phyloP scores from a whole-genome alignment of 352 stramenopile genomes.

The Phytophthora meadii region DNA sequence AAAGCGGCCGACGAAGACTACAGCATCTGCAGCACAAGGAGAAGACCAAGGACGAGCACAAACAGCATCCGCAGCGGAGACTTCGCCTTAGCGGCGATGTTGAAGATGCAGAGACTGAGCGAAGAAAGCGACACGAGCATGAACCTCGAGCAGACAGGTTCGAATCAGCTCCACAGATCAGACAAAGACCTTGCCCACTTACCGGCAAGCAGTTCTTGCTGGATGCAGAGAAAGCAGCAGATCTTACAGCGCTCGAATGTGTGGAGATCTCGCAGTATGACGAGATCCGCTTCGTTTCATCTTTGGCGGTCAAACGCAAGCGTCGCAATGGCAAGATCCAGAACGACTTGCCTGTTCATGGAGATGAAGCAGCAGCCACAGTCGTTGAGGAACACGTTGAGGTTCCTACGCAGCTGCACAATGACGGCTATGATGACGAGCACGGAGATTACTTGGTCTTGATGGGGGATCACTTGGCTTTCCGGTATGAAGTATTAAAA shows the following conservation, averaged over 20 bases:
- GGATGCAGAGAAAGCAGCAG: constrained; percentile 21
- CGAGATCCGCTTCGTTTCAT: constrained; percentile 62
- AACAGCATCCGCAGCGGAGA: constrained; percentile 12
- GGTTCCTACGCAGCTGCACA: constrained; percentile 57
- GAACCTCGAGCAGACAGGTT: constrained; percentile 8
- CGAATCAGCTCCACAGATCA: constrained; percentile 8
- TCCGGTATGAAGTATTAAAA: constrained; percentile 95
- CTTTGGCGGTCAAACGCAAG: constrained; percentile 38
- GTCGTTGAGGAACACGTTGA: constrained; percentile 19
- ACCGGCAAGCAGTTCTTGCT: constrained; percentile 40
- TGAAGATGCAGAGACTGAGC: constrained; percentile 17
- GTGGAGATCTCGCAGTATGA: constrained; percentile 59
- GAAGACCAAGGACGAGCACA: constrained; percentile 26
- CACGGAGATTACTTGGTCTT: constrained; percentile 97
- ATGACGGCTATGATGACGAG: constrained; percentile 96
- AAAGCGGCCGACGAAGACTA: constrained; percentile 18
- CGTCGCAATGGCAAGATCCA: constrained; percentile 44
- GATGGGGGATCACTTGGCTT: constrained; percentile 93
- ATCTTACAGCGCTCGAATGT: constrained; percentile 61
- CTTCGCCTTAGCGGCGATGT: constrained; percentile 6
- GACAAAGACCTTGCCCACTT: constrained; percentile 16
- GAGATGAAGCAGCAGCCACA: constrained; percentile 13
- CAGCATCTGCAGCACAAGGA: constrained; percentile 34
- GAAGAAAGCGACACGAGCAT: constrained; percentile 23
- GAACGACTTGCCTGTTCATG: constrained; percentile 27